Evolutionary conservation across 257 asterid species (phyloP), one percentile per base, ranked within the genome.

Genomic region (Fraxinus quadrangulata): DNA sequence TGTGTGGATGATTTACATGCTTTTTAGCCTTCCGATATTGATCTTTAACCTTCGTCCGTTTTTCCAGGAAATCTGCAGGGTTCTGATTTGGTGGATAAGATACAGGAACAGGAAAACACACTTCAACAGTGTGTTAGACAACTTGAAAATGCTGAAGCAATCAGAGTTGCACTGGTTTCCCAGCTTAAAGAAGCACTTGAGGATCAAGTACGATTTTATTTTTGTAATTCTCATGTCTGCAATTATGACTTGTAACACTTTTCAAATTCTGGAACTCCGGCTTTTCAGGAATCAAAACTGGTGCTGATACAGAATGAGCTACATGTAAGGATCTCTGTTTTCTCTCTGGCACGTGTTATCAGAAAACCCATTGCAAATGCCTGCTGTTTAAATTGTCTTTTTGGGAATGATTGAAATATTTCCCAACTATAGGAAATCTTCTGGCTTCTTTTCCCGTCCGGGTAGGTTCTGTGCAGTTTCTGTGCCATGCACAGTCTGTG

Each of bases 111-210:
- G 85, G 98, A 93, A 85, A 86, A 77, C 65, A 49, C 73, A 24
- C 88, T 96, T 79, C 86, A 84, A 82, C 84, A 90, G 81, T 87
- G 96, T 83, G 82, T 92, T 76, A 77, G 72, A 72, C 87, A 93
- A 83, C 92, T 96, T 77, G 94, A 89, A 86, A 90, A 89, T 81
- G 85, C 89, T 83, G 98, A 89, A 86, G 86, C 88, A 75, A 81
- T 81, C 49, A 88, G 97, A 84, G 84, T 69, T 83, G 81, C 89
- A 70, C 84, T 96, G 82, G 82, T 89, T 78, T 90, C 93, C 73
- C 92, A 85, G 81, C 98, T 96, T 75, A 86, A 80, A 76, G 97
- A 90, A 81, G 98, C 99, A 42, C 92, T 90, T 82, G 90, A 84
- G 82, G 97, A 90, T 81, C 97, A 96, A 84, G 99, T 96, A 91